A percentile compares a stretch with the other conserved stretches of the same genome.
These are phyloP conservation scores for Eleusine coracana DNA, from an alignment of 176 grass and related monocot genomes.

Conservation along the genomic window DNA sequence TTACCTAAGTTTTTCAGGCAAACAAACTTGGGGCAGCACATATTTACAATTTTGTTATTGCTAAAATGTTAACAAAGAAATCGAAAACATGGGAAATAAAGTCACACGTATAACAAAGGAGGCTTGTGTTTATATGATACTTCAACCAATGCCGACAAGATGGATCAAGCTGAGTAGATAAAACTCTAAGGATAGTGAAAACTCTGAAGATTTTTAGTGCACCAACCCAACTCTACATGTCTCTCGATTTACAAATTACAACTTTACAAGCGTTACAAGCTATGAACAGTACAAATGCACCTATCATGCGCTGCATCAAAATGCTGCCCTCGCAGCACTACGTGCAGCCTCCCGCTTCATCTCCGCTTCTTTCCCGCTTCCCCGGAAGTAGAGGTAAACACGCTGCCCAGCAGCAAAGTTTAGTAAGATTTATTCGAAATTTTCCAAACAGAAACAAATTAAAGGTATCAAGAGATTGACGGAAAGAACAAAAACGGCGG, in stretches of 20 bases:
- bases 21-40: no score
- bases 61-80: no score
- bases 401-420: slow-evolving; percentile 34
- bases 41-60: no score
- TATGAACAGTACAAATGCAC: background rate
- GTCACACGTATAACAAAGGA: no score
- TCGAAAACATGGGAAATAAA: no score
- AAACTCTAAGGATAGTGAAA: no score
- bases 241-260: background rate
- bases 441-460: background rate
- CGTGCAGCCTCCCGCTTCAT: slow-evolving; percentile 58
- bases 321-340: slow-evolving; percentile 55
- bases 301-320: slow-evolving; percentile 14
- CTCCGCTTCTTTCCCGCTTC: slow-evolving; percentile 63
- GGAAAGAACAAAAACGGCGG: background rate
- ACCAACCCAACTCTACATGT: no score
- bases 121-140: no score
- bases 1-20: no score
- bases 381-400: slow-evolving; percentile 67
- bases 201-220: no score
- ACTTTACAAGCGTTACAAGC: background rate
- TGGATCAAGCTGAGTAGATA: no score
- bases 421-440: background rate
- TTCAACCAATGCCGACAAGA: no score
- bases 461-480: background rate